Evolutionary conservation across 352 stramenopile species (phyloP), one percentile per base, ranked within the genome.

Genomic region (Pythium vanterpoolii): DNA sequence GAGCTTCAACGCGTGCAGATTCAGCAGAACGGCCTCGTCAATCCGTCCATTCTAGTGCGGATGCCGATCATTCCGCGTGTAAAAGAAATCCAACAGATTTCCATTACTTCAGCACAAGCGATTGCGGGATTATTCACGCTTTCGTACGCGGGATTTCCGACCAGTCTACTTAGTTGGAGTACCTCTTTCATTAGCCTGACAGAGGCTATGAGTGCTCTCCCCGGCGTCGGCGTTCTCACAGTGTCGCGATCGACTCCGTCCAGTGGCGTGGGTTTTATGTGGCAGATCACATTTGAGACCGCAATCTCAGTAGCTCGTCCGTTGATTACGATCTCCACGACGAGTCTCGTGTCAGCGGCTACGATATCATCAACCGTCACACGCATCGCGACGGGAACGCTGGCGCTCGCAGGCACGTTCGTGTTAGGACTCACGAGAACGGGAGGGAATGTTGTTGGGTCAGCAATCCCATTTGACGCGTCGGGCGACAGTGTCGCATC

Each of bases 241-340:
- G 53, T 79, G 1, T 52, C 44, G 3, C 42, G 64, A 39, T 43
- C 52, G 19, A 9, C 30, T 23, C 28, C 50, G 1, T 18, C 36
- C 1, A 70, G 39, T 45, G 21, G n/a, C 0, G 27, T 61, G 28
- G 70, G 69, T 1, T 81, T 60, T 30, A 31, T 55, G 6, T 77
- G 69, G 66, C 47, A 62, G n/a, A 44, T 81, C 57, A 81, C 69
- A 2, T 78, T 77, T 34, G 27, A 55, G 8, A 55, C 46, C 2
- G 27, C 55, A 6, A 52, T 63, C 13, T 28, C 38, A 38, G 43
- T 33, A 0, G 44, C 56, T n/a, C 60, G 72, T 0, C 57, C 64
- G 23, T 26, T 81, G 21, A 4, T 78, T 11, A 54, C 39, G 13
- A 31, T 72, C 4, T 19, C 34, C 16, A 55, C 55, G 27, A 47